Base-by-base conservation (phyloP, 2,329 filamentous ascomycete species). In the Myriangium duriaei region DNA sequence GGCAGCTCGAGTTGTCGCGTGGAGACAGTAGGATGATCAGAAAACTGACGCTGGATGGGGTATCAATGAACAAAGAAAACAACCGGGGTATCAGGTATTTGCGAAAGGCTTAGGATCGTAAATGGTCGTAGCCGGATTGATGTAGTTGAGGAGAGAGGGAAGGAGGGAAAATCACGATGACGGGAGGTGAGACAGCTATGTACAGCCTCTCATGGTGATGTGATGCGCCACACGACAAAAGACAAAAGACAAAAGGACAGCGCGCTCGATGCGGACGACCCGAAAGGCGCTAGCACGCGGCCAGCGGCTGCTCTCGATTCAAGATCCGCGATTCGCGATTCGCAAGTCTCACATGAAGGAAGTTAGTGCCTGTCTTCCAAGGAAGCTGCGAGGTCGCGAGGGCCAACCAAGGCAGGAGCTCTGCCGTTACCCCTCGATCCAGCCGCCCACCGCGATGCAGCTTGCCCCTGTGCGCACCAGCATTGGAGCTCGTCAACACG, bases 1-100 rank as follows among this genome's bases (percentile, higher is more conserved):
- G n/a, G n/a, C n/a, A n/a, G n/a, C n/a, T n/a, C n/a, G n/a, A n/a
- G n/a, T n/a, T 32, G 30, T 21, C 16, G 15, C 21, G 29, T 33
- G 14, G n/a, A n/a, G 12, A 11, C 14, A 2, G 16, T 15, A 19
- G 16, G 9, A 14, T 14, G 16, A 18, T 24, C 17, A 37, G 12
- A 21, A 17, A 21, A 28, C 16, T 31, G 35, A 30, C 35, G 29
- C 26, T 31, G 30, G 21, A 37, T 30, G 35, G 34, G 35, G 36
- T 39, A 39, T 39, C 36, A 39, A 39, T 39, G 30, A 39, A 33
- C 30, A 39, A 15, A 32, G 28, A 39, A 33, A 26, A 26, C 7
- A 28, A 39, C 19, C 32, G 24, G 36, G 36, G 36, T 39, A 39
- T 39, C 36, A 21, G 30, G 30, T 32, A 32, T 10, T 16, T 7